Conservation (phyloP, 768 basidiomycete species). For the Pleurotus tuoliensis region DNA sequence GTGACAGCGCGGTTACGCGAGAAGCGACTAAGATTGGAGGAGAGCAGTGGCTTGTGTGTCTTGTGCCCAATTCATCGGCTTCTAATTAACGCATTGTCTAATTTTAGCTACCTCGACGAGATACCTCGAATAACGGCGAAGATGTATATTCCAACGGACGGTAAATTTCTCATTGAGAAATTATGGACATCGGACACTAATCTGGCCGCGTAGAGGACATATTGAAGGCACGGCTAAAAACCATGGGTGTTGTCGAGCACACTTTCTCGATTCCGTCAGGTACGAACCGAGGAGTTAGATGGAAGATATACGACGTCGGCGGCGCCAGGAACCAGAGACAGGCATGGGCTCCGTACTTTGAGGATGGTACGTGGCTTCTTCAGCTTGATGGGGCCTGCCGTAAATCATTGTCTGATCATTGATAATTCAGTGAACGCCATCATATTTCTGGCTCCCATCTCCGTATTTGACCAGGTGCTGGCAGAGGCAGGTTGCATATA, state of each 20-base stretch:
- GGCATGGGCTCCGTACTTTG: constrained; percentile 88
- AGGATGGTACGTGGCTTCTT: constrained; percentile 55
- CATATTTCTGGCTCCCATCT: constrained; percentile 86
- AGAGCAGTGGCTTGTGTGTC: constrained; percentile 82
- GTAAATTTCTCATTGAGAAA: constrained; percentile 31
- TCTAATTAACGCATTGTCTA: constrained; percentile 9
- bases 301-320: constrained; percentile 86
- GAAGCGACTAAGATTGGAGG: constrained; percentile 67
- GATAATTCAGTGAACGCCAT: constrained; percentile 69
- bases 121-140: constrained; percentile 76
- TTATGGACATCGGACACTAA: constrained; percentile 12
- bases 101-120: constrained; percentile 70
- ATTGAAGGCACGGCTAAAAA: constrained; percentile 78
- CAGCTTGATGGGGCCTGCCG: constrained; percentile 2
- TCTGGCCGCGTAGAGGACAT: constrained; percentile 53
- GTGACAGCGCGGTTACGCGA: constrained; percentile 64
- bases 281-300: constrained; percentile 55
- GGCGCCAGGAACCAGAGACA: constrained; percentile 78
- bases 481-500: constrained; percentile 49
- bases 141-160: constrained; percentile 77
- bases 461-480: constrained; percentile 82
- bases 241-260: constrained; percentile 78
- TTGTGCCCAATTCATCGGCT: constrained; percentile 7
- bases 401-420: constrained; percentile 7
- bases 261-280: constrained; percentile 63